phyloP scores from a whole-genome alignment of 2,329 filamentous ascomycete species.

The Pestalotiopsis sp. region DNA sequence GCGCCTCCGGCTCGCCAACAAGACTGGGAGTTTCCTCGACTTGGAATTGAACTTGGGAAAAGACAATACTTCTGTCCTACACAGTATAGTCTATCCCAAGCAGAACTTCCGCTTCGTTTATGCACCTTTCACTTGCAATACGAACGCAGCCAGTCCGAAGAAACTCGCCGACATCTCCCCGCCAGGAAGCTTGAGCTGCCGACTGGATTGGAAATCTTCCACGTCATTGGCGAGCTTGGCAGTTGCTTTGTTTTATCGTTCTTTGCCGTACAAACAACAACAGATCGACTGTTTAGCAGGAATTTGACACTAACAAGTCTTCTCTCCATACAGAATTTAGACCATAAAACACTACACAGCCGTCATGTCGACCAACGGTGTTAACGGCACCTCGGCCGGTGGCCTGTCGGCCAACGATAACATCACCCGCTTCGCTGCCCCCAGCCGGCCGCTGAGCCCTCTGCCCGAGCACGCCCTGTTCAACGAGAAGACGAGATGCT shows the following conservation, averaged over 20 bases:
- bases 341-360: slow-evolving; percentile 20
- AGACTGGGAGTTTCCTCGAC: background rate
- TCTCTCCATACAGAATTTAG: slow-evolving; percentile 11
- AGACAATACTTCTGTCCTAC: background rate
- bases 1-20: background rate
- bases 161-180: background rate
- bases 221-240: background rate
- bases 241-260: background rate
- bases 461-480: slow-evolving; percentile 88
- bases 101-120: background rate
- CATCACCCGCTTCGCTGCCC: slow-evolving; percentile 92
- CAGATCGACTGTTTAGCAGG: background rate
- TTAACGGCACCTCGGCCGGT: slow-evolving; percentile 45
- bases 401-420: slow-evolving; percentile 89
- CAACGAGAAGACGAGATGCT: slow-evolving; percentile 99
- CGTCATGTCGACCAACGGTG: slow-evolving; percentile 57
- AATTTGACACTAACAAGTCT: background rate
- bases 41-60: background rate
- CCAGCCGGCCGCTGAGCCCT: slow-evolving; percentile 89
- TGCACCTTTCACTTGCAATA: slow-evolving; percentile 56
- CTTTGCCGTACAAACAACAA: background rate
- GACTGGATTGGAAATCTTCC: background rate
- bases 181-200: background rate
- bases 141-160: background rate
- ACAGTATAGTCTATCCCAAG: background rate